Base-by-base conservation (phyloP, 108 stramenopile genomes). In the Conticribra weissflogii region DNA sequence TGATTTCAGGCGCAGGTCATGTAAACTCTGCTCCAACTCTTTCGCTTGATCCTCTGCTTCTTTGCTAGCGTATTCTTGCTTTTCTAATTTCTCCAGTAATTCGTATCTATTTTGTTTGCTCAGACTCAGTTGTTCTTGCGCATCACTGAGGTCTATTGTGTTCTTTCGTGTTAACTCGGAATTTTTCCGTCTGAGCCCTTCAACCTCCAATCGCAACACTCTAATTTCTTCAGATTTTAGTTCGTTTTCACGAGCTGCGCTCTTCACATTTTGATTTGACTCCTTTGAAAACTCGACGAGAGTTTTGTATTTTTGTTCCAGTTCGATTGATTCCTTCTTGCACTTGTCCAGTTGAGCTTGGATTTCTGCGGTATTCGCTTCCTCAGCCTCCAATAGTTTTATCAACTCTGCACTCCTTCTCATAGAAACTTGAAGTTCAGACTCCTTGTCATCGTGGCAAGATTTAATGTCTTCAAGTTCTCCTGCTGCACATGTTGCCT, bases 101-200 rank as follows among this genome's bases (percentile, higher is more conserved):
- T 92, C 89, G 59, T 95, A 95, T 57, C 93, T 92, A 72, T 95
- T 95, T 72, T 93, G 90, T 72, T 93, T 95, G 29, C 94, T 78
- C 54, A 95, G 84, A 0, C 94, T 78, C 19, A 95, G 84, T 82
- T 95, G 94, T 62, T 95, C 94, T 52, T 95, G 82, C 52, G 89
- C 67, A 15, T 90, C 75, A 73, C 93, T 92, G 15, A 95, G 65
- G 71, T 95, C 94, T n/a, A 95, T 88, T 51, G 89, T 88, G 16
- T 90, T 78, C 61, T 90, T 87, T 56, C 90, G 78, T 44, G 81
- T 54, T 58, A 91, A 66, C 66, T 93, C 90, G 4, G 84, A 75
- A 61, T 87, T 87, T 46, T 82, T 77, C 29, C 66, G 68, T 46
- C 83, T 90, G n/a, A 95, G 64, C 59, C 87, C 85, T 61, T 95